Evolutionary conservation across 1,284 basidiomycete species (phyloP), one percentile per base, ranked within the genome.

Genomic region (Tylopilus sp.): DNA sequence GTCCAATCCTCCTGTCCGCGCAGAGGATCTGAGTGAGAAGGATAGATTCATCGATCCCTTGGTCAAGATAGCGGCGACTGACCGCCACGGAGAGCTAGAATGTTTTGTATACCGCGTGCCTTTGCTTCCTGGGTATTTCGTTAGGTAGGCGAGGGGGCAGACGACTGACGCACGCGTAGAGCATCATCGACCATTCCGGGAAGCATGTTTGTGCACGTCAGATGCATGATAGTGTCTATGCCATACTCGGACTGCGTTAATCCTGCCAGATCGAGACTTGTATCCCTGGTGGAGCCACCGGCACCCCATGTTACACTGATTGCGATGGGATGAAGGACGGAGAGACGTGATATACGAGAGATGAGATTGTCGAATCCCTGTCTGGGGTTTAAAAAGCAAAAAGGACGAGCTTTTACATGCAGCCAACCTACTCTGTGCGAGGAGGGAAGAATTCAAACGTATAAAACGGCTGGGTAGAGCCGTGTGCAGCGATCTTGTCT

Each of bases 181-280:
- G 87, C 87, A 37, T 85, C 77, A 66, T 97, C 92, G 7, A 99
- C 83, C 71, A 85, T 83, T 20, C 88, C 91, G 56, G 87, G 81
- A 57, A 86, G 80, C 89, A 96, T 95, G 68, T 99, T 99, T 18
- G 96, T 99, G 73, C 96, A 99, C 15, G 96, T 99, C 57, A 99
- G 69, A 75, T 99, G 96, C 61, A 99, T 73, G 54, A 98, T 82
- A 0, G 92, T 91, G 64, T 94, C 88, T 41, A 91, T 71, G 4
- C 78, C 79, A 66, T 88, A 82, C 46, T 89, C 83, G 8, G 74
- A 70, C 66, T 90, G 81, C 48, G 83, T 80, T 59, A 88, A 65
- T 50, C 81, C 76, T 0, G 90, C 91, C 3, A 99, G 80, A 60
- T 95, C 93, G 44, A 99, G 74, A 62, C 85, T 92, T 43, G 88